Base-by-base conservation (phyloP, 768 basidiomycete species). In the Mycena galopus region DNA sequence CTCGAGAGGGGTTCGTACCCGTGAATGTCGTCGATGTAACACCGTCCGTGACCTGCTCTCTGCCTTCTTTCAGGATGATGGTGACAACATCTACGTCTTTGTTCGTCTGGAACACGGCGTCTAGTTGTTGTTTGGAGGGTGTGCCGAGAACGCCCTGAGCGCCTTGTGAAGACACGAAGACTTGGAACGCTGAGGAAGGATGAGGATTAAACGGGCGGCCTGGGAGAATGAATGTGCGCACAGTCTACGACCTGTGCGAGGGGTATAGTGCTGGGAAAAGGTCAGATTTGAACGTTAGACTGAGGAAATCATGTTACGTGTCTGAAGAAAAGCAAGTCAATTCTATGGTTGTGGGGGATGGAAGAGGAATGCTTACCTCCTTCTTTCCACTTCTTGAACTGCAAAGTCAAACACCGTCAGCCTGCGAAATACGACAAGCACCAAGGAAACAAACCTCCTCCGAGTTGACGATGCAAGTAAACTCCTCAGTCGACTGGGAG, bases 41-140 rank as follows among this genome's bases (percentile, higher is more conserved):
- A 23, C 82, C 85, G 23, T 92, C 91, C 12, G 84, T 82, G 6
- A 84, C 67, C 76, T 94, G 89, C 61, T 87, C 85, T 66, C 82
- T 88, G 55, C 95, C 95, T 68, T 89, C 88, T 80, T 89, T 75
- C 69, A 96, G 85, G 70, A 96, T 85, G 25, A 79, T 79, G 57
- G 82, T 78, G 51, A 93, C 82, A 10, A 93, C 91, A 3, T 94
- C 93, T 23, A 84, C 79, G 47, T 95, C 91, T 60, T 90, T 91
- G 76, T 84, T 80, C 3, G 92, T 88, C 21, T 86, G 90, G 75
- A 97, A 96, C 39, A 84, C 84, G 66, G 82, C 92, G 53, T 95
- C 94, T 66, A 97, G 90, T 77, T 95, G 91, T 79, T 96, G 96
- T 59, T 93, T 90, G 21, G 94, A 96, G 17, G 94, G 86, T 63